Evolutionary conservation across 2,329 filamentous ascomycete species (phyloP), one percentile per base, ranked within the genome.

Genomic region (Ceratocystiopsis brevicomis): DNA sequence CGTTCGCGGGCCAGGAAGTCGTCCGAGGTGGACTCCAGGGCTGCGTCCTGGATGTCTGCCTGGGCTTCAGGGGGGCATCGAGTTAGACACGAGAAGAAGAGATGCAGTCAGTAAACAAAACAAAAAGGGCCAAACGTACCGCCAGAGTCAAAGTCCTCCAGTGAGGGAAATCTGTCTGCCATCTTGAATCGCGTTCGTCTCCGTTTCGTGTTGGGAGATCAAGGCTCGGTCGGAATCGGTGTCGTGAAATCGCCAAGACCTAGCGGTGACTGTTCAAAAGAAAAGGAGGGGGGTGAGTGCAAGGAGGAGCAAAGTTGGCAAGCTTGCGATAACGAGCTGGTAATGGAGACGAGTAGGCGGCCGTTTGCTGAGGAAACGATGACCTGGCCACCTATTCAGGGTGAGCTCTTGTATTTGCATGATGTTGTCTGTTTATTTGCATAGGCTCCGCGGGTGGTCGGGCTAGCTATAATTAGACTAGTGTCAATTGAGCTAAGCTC

Each of bases 1-100:
- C 86, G 84, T 66, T 98, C 90, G 52, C 88, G 83, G 49, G 83
- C 78, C 40, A 96, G 75, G 60, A 98, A 96, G 62, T 94, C 85
- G 56, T 84, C 77, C 49, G 73, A 68, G 32, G 78, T 77, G 30
- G 73, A 67, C 11, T 70, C 65, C 48, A 66, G 69, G 49, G 69
- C 66, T 35, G 74, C 61, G 44, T 66, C 68, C 61, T 68, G 71
- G 57, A 70, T 68, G 51, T 75, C 73, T 44, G 78, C 78, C 64
- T 83, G 77, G 56, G 77, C 82, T 81, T 62, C 49, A 46, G 16
- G 18, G 18, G 6, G 52, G 42, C 33, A 30, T 39, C 44, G 48
- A 18, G 5, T 30, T 15, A 15, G 14, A 19, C 2, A 2, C 19
- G 4, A 30, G 30, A 40, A 33, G 3, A 2, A 33, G 6, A 21